Conservation (phyloP, 2,329 filamentous ascomycete genomes). For the Lasiodiplodia sp. region DNA sequence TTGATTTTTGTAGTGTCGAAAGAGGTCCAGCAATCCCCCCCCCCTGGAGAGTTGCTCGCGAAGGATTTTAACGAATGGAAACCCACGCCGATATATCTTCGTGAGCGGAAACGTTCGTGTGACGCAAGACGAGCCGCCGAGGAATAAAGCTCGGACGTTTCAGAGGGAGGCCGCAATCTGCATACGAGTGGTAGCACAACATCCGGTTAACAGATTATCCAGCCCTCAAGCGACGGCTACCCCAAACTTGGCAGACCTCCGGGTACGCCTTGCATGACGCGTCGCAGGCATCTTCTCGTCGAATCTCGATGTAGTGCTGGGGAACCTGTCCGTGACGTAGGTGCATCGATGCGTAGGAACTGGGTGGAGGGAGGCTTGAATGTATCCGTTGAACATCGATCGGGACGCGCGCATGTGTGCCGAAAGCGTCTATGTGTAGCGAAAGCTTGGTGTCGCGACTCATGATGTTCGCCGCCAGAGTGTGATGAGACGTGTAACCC, state of each 20-base stretch:
- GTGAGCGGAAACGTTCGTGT: neutral
- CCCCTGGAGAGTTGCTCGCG: neutral
- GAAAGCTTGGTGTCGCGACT: neutral
- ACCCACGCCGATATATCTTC: neutral
- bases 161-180: neutral
- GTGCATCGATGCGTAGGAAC: conserved; percentile 11
- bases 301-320: neutral
- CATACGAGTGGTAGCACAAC: neutral
- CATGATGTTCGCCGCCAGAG: conserved; percentile 11
- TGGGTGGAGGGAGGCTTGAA: neutral
- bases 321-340: conserved; percentile 6
- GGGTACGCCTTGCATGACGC: neutral
- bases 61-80: neutral
- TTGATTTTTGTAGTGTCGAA: neutral
- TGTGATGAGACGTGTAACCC: neutral
- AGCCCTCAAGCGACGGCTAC: neutral
- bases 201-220: neutral
- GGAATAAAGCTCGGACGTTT: neutral
- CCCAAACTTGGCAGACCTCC: neutral
- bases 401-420: neutral
- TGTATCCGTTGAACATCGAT: neutral
- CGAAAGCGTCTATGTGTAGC: conserved; percentile 10
- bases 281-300: neutral
- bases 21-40: too few species aligned
- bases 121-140: neutral